Evolutionary conservation across 306 rosid genomes (phyloP), one percentile per base, ranked within the genome.

Genomic region (Rosa multiflora): DNA sequence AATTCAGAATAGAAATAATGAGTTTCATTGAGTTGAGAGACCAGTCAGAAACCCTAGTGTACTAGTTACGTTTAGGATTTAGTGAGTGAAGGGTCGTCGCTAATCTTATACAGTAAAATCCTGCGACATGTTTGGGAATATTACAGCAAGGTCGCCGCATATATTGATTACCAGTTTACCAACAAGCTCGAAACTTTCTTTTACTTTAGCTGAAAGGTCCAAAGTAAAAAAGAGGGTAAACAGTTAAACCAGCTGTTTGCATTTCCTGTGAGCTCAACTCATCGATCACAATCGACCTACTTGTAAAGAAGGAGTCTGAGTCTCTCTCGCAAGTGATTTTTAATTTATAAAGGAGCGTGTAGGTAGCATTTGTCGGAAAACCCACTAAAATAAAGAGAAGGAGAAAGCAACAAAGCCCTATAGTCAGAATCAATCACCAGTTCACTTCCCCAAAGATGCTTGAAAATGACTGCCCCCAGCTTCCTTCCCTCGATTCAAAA

Each of bases 361-460:
- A 47, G 71, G 47, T 9, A 75, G 46, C 61, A 47, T 76, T 61
- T 4, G 79, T 76, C 72, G n/a, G 53, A 76, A 29, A 43, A 26
- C 71, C 71, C 47, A 76, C 79, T 32, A 63, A 59, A 43, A 44
- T 46, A 46, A 62, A 67, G 59, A 62, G 26, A 17, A 66, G 70
- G 21, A 37, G 71, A 46, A 47, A 62, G 47, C 69, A 75, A 76
- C 79, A 62, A 62, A 62, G 71, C 52, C 35, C 18, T 10, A 7
- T 46, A 0, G 79, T 76, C 72, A 62, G 59, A 26, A 9, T 75
- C 78, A 64, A 75, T 61, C 78, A 61, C 55, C 37, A 18, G 10
- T 46, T 76, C 61, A 46, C 61, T 10, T 61, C 2, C 15, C 71
- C 35, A 18, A 10, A 62, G 61, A 76, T 46, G 79, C 79, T n/a